Base-by-base conservation (phyloP, 23 red algal genomes). In the Gracilaria domingensis region DNA sequence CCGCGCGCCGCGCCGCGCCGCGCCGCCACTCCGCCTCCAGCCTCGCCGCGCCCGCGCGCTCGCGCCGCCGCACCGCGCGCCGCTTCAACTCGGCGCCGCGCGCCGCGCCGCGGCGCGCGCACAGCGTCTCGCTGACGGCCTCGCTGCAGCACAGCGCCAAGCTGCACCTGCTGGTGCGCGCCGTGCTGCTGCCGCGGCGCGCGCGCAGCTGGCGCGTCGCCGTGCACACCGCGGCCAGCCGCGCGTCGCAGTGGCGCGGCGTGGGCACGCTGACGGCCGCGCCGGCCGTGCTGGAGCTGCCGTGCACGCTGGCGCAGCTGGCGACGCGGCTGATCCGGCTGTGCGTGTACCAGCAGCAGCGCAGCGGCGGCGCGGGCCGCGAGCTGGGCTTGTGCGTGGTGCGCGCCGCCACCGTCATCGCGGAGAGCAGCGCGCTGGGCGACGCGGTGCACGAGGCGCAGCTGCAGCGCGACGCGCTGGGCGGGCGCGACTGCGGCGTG, bases 351-450 rank as follows among this genome's bases (percentile, higher is more conserved):
- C 40, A 50, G 12, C 38, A 50, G 20, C 23, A 51, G 72, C 24
- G 28, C 24, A 24, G 38, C 64, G 72, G 72, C 42, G 21, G 12
- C 21, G 8, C 50, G 38, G 45, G 45, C 1, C 8, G 5, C 13
- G 72, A 77, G 20, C 3, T 77, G 38, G 72, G 72, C 38, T 51
- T 77, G 11, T 77, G 72, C 45, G 50, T 77, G 8, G 72, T 77
- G 72, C 38, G 72, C 0, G 17, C 25, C 0, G 72, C 72, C 1
- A 77, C 40, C 0, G 25, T 77, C 28, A 0, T 77, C 40, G 39
- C 39, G 2, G 40, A 30, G 7, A 44, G 72, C 28, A 34, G 50
- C 11, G 0, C 26, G 45, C 25, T 18, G 9, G 72, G 72, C 4
- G 72, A 51, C 38, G 72, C 49, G 8, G 50, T 40, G 9, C 50